Evolutionary conservation across 1,139 yeast species (phyloP), one percentile per base, ranked within the genome.

Genomic region (Geotrichum candidum): DNA sequence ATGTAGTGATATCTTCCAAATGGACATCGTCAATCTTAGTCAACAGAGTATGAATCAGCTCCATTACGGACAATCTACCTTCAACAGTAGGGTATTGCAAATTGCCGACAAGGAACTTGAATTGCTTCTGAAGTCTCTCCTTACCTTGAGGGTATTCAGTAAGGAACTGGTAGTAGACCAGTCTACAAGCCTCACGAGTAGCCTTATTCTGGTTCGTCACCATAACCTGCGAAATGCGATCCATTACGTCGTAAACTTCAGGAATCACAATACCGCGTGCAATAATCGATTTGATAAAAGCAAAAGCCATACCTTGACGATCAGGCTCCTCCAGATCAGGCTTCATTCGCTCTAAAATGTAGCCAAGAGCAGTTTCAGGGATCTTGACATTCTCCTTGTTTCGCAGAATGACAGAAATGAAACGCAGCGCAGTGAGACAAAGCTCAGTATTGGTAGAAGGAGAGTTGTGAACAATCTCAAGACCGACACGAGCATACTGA

Each of bases 61-160:
- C 99, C 89, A 94, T 84, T 1, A 90, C 96, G 0, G 97, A 90
- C 69, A 88, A 87, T 61, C 98, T 82, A 59, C 99, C 99, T 54
- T 85, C 82, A 64, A 87, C 87, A 4, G 96, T 86, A 15, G 96
- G 94, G 72, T 95, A 95, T 33, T 85, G 82, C 70, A 95, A 78
- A 72, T 95, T 94, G 65, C 84, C 84, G n/a, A 92, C 88, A 74
- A 94, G 79, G 70, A 87, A 86, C 66, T 87, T 85, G 74, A 92
- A 86, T 68, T 90, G 96, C 69, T 87, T 89, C 67, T 89, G 95
- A 60, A 94, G 75, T 67, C 91, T 84, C 5, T 95, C 92, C 70
- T 86, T 83, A 41, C 98, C 92, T 76, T 94, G 98, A 69, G 96
- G 98, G 70, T 90, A 94, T 69, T 91, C 97, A 87, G 92, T 88